Evolutionary conservation across 257 asterid species (phyloP), one percentile per base, ranked within the genome.

Genomic region (Fraxinus anomala): DNA sequence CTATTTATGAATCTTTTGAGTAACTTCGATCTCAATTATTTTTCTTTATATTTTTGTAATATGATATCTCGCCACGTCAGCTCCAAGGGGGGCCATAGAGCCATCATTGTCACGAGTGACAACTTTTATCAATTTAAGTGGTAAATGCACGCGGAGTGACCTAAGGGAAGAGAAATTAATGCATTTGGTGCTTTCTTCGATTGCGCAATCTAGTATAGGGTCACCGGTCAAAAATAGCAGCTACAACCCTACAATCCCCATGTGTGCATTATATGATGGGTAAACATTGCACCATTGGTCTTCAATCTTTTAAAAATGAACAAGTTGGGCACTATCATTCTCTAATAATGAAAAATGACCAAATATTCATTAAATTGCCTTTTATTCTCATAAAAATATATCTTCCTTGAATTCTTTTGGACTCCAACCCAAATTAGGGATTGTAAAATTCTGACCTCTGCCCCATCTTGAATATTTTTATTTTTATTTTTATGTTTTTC

Each of bases 91-190:
- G 19, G 56, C 56, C n/a, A 47, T 14, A 4, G 56, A 14, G 56
- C 1, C 6, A 47, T 47, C 49, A 40, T 47, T 47, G 1, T 47
- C 54, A 44, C 19, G 54, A 3, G 19, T 44, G 19, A 44, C n/a
- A 44, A 44, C 54, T 44, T 44, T 44, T 0, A n/a, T 44, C 6
- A 13, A 44, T 44, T 44, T 44, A 3, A 44, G 54, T n/a, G 68
- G 40, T 42, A 66, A 13, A 76, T 76, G 77, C 86, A 77, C 74
- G 86, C 74, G 80, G 74, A 47, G 54, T n/a, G n/a, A n/a, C n/a
- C n/a, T n/a, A n/a, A n/a, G n/a, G 49, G 23, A 72, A 19, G n/a
- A 73, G 75, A 73, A 66, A 76, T 80, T 77, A 79, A 67, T 80
- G 39, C 56, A 77, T 56, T 76, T 49, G 69, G 63, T 80, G 74